Evolutionary conservation across 345 rosid genomes (phyloP), one percentile per base, ranked within the genome.

Genomic region (Brassica juncea): DNA sequence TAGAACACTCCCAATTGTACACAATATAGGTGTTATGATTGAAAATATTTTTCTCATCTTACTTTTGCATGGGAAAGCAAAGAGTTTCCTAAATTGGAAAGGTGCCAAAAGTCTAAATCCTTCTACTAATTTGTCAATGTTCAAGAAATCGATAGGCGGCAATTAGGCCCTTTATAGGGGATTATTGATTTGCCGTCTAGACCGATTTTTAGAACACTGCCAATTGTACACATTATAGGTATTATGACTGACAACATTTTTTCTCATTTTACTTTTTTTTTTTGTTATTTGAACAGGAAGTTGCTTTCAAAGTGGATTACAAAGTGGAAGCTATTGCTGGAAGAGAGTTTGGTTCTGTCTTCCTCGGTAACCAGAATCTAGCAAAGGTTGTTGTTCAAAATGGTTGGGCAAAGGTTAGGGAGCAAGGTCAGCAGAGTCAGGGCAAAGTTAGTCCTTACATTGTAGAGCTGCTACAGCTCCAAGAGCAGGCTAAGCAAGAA

Each of bases 391-490:
- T 93, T 78, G 93, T 92, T 80, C 57, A 89, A 14, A 83, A 85
- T 62, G 99, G 98, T 80, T 96, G 97, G 97, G 98, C 97, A 61
- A 96, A 92, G 97, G 97, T 96, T 52, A 88, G 92, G 87, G 94
- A 89, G 83, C 85, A 81, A 75, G 91, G 89, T 73, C 90, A 87
- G 82, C 97, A 89, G 84, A 93, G 87, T 68, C 90, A 87, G 68
- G 95, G 86, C 80, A 95, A 95, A 85, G 94, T 88, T 28, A 95
- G 97, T 84, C 97, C 97, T 69, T 89, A 82, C 84, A 86, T 93
- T 75, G 58, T 85, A 39, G 98, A 93, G 19, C 72, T 91, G 82
- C 68, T 76, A 49, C 83, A 82, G 21, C 87, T 82, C 54, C 94
- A 95, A 82, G 93, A 91, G 76, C 94, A 85, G 84, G 98, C 98